These are phyloP conservation scores for Phytophthora citricola DNA, from an alignment of 352 stramenopile genomes.

Conservation along the genomic window DNA sequence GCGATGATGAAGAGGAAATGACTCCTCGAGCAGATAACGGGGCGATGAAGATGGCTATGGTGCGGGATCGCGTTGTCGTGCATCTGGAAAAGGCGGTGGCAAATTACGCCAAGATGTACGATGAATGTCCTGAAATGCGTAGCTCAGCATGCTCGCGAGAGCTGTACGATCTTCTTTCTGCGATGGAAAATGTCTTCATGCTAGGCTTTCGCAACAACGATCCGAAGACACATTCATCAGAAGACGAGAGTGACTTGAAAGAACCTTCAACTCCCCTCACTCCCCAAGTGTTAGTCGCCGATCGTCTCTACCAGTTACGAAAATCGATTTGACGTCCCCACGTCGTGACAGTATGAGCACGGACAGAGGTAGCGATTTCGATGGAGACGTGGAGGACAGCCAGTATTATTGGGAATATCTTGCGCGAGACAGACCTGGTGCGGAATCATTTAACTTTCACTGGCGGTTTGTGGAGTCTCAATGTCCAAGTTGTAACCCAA, in stretches of 20 bases:
- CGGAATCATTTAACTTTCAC: constrained; percentile 58
- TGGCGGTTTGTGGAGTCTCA: constrained; percentile 65
- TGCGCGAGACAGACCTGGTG: constrained; percentile 55
- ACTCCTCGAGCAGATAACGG: constrained; percentile 11
- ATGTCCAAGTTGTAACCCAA: constrained; percentile 59
- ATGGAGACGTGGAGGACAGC: constrained; percentile 29
- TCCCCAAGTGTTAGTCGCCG: constrained; percentile 27
- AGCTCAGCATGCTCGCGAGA: constrained; percentile 69
- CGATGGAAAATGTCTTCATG: constrained; percentile 76
- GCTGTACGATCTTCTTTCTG: constrained; percentile 72
- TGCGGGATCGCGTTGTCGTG: constrained; percentile 60
- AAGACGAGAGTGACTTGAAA: constrained; percentile 30
- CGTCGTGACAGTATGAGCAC: constrained; percentile 29
- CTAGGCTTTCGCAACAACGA: constrained; percentile 56
- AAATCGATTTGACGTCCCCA: constrained; percentile 23
- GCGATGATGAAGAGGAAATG: constrained; percentile 27
- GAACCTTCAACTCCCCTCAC: constrained; percentile 31
- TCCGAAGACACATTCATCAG: constrained; percentile 14
- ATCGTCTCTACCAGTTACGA: constrained; percentile 23
- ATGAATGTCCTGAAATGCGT: constrained; percentile 69
- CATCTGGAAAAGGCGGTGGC: constrained; percentile 65
- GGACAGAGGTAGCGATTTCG: constrained; percentile 26
- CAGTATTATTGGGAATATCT: constrained; percentile 82
- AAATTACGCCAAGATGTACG: constrained; percentile 66
- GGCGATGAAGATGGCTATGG: constrained; percentile 26